Base-by-base conservation (phyloP, 305 asterid genomes). In the Plantago coronopus region DNA sequence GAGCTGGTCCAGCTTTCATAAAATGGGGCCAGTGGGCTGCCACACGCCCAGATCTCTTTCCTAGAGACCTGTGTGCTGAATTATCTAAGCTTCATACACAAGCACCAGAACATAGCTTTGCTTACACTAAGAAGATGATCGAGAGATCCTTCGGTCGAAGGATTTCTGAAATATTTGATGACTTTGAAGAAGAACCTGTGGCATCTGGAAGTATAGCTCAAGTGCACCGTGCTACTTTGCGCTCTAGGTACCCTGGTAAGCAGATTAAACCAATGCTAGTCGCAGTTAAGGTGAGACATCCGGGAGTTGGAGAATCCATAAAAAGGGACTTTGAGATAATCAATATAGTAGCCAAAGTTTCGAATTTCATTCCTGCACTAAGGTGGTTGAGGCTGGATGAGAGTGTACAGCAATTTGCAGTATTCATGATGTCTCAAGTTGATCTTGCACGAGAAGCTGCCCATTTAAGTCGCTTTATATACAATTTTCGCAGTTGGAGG, bases 21-120 rank as follows among this genome's bases (percentile, higher is more conserved):
- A 93, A 89, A 74, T 93, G 96, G 99, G 97, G 99, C 68, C 99
- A 89, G 58, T 93, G 97, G 97, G 97, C 97, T 29, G 97, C 97
- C 54, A 85, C 97, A 45, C 83, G 99, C 15, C 99, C 96, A 0
- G 97, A 93, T 80, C 83, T 87, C 23, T 93, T 93, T 57, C 96
- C 97, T 17, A 61, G 64, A 48, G 99, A 93, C 70, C 74, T 93
- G 74, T 89, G 99, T 61, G 55, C 73, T 38, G 96, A 93, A 73
- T 79, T 93, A 48, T 81, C 99, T 25, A 87, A 93, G 78, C 99
- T 93, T 82, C 99, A 93, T 76, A 79, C 71, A 21, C 76, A 85
- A 78, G 97, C 97, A 54, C 99, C 97, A 21, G 83, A 93, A 65
- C 97, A 93, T 76, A 83, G 81, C 76, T 93, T 79, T 67, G 81